Evolutionary conservation across 2,329 filamentous ascomycete species (phyloP).

Genomic region (Colletotrichum cuscutae): DNA sequence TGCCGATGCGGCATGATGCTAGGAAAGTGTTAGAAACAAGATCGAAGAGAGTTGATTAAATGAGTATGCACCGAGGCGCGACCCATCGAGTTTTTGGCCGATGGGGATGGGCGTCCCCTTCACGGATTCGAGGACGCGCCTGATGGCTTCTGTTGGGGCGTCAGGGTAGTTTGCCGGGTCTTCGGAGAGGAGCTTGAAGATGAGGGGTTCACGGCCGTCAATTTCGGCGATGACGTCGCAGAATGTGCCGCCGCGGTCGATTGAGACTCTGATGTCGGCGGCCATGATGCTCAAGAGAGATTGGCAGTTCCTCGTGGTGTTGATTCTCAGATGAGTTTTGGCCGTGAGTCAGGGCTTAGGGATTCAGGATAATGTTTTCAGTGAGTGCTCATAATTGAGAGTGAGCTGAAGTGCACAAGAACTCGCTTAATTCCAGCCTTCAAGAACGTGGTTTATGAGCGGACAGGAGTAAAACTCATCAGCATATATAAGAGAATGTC

Average conservation of each 20-base stretch:
- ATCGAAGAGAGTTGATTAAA: background rate
- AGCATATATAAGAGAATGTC: constrained; percentile 11
- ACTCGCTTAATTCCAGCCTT: no score
- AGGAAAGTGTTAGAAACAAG: constrained; percentile 44
- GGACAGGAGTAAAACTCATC: background rate
- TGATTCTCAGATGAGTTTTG: background rate
- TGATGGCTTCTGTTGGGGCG: constrained; percentile 77
- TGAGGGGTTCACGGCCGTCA: constrained; percentile 72
- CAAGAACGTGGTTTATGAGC: background rate
- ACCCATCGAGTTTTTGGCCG: constrained; percentile 45
- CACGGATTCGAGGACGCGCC: constrained; percentile 71
- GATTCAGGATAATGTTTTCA: background rate
- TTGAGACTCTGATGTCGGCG: constrained; percentile 43
- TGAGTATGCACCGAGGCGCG: constrained; percentile 41
- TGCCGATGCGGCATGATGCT: constrained; percentile 80
- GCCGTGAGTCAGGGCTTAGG: background rate
- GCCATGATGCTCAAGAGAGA: background rate
- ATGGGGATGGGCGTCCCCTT: constrained; percentile 65
- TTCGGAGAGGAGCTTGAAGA: constrained; percentile 81
- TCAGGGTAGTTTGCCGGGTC: constrained; percentile 78
- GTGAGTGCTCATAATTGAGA: background rate
- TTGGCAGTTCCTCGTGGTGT: background rate
- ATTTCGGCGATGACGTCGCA: constrained; percentile 76
- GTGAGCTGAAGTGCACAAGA: background rate
- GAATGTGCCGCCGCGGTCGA: constrained; percentile 77